Evolutionary conservation across 108 stramenopile species (phyloP).

Genomic region (Skeletonema costatum): DNA sequence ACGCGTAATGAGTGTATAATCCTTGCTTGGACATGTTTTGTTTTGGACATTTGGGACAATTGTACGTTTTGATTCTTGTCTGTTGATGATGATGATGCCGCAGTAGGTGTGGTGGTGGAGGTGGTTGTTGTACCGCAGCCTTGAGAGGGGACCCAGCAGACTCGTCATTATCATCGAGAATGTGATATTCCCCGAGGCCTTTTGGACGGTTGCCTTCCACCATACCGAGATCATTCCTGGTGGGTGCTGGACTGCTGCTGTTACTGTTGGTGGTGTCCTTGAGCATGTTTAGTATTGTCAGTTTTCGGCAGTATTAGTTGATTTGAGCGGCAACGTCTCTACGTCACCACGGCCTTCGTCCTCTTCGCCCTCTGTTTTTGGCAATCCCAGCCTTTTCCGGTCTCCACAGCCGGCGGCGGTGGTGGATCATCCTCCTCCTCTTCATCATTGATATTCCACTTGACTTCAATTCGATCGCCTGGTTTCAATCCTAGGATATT

Average conservation of each 20-base stretch:
- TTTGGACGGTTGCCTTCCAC: constrained; percentile 34
- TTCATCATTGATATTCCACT: constrained; percentile 29
- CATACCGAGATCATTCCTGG: constrained; percentile 15
- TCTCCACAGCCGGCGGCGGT: background rate
- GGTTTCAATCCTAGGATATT: background rate
- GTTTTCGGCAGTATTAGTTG: background rate
- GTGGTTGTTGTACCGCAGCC: background rate
- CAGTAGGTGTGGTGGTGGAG: background rate
- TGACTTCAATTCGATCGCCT: constrained; percentile 39
- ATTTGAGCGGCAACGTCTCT: background rate
- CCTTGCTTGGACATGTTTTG: background rate
- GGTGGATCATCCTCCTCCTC: background rate
- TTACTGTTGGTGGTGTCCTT: background rate
- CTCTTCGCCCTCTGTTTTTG: background rate
- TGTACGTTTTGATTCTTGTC: background rate
- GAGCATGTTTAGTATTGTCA: background rate
- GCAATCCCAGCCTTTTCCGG: background rate
- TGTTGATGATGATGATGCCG: background rate
- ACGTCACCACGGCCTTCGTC: background rate
- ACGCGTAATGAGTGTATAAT: background rate
- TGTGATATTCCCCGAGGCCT: constrained; percentile 8
- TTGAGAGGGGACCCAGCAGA: background rate
- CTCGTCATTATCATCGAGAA: constrained; percentile 10
- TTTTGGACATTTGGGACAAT: background rate
- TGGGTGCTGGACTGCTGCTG: background rate